Base-by-base conservation (phyloP, 2,329 filamentous ascomycete genomes). In the Arthrinium phaeospermum region DNA sequence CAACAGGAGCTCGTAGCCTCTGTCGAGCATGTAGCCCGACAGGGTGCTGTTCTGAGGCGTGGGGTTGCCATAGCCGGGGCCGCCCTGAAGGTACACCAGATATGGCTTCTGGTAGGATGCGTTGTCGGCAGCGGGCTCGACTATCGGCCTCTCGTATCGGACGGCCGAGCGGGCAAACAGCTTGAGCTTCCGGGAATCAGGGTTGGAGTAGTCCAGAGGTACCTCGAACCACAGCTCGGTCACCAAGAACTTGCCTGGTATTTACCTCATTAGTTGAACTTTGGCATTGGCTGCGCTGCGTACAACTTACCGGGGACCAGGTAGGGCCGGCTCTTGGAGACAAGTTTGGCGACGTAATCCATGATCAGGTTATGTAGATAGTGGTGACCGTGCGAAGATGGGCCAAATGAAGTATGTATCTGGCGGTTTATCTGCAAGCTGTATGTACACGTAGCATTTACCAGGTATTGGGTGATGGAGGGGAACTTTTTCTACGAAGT, bases 171-270 rank as follows among this genome's bases (percentile, higher is more conserved):
- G 92, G 46, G 90, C 95, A 81, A 98, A 98, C 47, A 98, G 86
- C 71, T 89, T 90, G 74, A 98, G 87, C 6, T 85, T 90, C 68
- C 88, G 89, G 44, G 86, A 84, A 3, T 85, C 80, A 0, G 91
- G 90, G 71, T 91, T 88, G 74, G 84, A 83, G 82, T 97, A 93
- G 84, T 97, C 93, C 74, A 94, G 87, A 4, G 95, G 95, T 14
- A 98, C 95, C 76, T 94, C 89, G 82, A 98, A 98, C 85, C 94
- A 93, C 78, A 96, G 88, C 81, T 98, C 95, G 2, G 93, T 93
- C 73, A 97, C 89, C 73, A 89, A 86, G 67, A 97, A 86, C 79
- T 91, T 92, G 68, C 94, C 94, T 94, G 71, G 37, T 8, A 3
- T 37, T 4, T 37, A 74, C 22, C 24, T 69, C 67, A 37, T 69